Evolutionary conservation across 176 grass and related monocot genomes (phyloP), one percentile per base, ranked within the genome.

Genomic region (Ensete ventricosum): DNA sequence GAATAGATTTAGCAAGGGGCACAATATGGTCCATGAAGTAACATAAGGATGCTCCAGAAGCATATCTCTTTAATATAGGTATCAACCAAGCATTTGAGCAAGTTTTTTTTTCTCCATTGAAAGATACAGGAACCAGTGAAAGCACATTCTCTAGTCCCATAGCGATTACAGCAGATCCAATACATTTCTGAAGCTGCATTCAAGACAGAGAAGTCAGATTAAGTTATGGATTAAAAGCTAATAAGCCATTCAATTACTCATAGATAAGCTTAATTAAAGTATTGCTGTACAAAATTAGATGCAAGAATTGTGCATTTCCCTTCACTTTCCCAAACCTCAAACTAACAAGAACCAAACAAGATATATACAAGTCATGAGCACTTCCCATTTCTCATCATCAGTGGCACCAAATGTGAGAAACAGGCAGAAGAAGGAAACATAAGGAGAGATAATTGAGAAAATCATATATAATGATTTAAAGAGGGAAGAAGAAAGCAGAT

Each of bases 31-130:
- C 85, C 64, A 93, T 13, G 76, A 98, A 98, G 60, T 64, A 84
- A 78, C 85, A 74, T 64, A 93, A 55, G 1, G 85, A 76, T 55
- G 85, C 83, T 43, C 85, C 94, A 69, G 79, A 29, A 62, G 82
- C 81, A 85, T 97, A 85, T 60, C 91, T 90, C 11, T 89, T 86
- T 88, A 98, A 78, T 90, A 93, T 93, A 55, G 90, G 90, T 82
- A 93, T 72, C 68, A 93, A 83, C 94, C 94, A 98, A 69, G 62
- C 85, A 83, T 91, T 98, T 80, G 90, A 89, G 76, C 81, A 93
- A 81, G 78, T 84, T 69, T 88, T 73, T 70, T 74, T 76, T 59
- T 88, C 73, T 80, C 82, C 72, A 55, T 91, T 76, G 81, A 98
- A 80, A 81, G 78, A 66, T 83, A 93, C 74, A 78, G 88, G 94